These are phyloP conservation scores for Paragyromitra xinjiangensis DNA, from an alignment of 495 filamentous ascomycete genomes.

Conservation along the genomic window DNA sequence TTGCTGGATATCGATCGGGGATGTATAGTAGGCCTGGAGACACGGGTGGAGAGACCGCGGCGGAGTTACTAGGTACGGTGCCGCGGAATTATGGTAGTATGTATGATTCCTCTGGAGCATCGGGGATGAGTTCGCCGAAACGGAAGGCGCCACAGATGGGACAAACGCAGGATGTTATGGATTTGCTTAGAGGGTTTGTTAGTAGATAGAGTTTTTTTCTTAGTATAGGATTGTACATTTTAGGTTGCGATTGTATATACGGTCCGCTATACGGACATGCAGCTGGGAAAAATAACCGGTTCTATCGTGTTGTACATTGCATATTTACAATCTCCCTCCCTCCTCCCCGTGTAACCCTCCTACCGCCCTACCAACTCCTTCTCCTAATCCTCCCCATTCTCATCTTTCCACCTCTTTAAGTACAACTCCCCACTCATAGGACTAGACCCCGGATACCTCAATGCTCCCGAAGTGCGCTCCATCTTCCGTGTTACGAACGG, in stretches of 20 bases:
- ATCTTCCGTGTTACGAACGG: slow-evolving; percentile 82
- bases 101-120: slow-evolving; percentile 6
- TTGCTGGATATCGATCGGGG: not conserved
- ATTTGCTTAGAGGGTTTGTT: slow-evolving; percentile 13
- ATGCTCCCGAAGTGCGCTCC: slow-evolving; percentile 62
- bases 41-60: not conserved
- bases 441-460: slow-evolving; percentile 62
- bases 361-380: not conserved
- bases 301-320: slow-evolving; percentile 41
- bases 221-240: slow-evolving; percentile 15
- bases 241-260: not conserved
- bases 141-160: not conserved
- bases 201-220: not conserved
- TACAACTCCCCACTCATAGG: slow-evolving; percentile 69
- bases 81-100: not conserved
- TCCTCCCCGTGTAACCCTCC: not conserved
- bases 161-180: slow-evolving; percentile 31
- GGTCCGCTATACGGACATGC: not conserved
- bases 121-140: not conserved
- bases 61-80: slow-evolving; percentile 11
- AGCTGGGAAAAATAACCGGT: not conserved
- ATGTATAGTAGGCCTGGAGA: slow-evolving; percentile 1
- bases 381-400: slow-evolving; percentile 69
- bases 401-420: slow-evolving; percentile 72
- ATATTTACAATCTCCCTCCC: slow-evolving; percentile 29